A percentile compares a stretch with the other conserved stretches of the same genome.
Conservation (phyloP, 225 moss, liverwort and hornwort genomes). For the Lunularia cruciata region DNA sequence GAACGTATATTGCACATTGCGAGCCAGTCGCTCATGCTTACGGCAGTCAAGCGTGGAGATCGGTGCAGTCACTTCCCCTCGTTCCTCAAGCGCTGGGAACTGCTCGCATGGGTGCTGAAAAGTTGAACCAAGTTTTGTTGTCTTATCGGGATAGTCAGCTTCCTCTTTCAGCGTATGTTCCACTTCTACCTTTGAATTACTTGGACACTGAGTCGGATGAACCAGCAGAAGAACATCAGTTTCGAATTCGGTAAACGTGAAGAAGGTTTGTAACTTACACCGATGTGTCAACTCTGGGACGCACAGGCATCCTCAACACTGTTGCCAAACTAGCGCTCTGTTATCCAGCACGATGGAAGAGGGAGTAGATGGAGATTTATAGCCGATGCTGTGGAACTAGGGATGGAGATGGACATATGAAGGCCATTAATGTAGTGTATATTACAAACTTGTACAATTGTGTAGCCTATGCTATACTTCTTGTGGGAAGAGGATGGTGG, state of each 20-base stretch:
- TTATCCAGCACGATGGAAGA: too few relatives aligned
- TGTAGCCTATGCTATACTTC: too few relatives aligned
- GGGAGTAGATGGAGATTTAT: too few relatives aligned
- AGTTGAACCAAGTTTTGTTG: slow-evolving; percentile 58
- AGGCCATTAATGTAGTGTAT: too few relatives aligned
- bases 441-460: too few relatives aligned
- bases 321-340: too few relatives aligned
- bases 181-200: slow-evolving; percentile 68
- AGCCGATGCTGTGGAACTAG: too few relatives aligned
- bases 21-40: slow-evolving; percentile 76
- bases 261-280: too few relatives aligned
- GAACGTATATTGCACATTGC: slow-evolving; percentile 57
- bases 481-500: too few relatives aligned
- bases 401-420: too few relatives aligned
- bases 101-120: slow-evolving; percentile 67
- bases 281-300: too few relatives aligned
- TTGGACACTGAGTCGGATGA: slow-evolving; percentile 37
- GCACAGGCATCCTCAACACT: too few relatives aligned
- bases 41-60: slow-evolving; percentile 57
- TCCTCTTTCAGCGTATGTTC: slow-evolving; percentile 61
- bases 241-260: slow-evolving; percentile 9
- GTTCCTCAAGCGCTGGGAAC: slow-evolving; percentile 68
- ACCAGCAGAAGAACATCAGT: not conserved
- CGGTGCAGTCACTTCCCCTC: slow-evolving; percentile 56
- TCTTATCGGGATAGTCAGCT: slow-evolving; percentile 57